Conservation (phyloP, 1,139 yeast genomes). For the Magnusiomyces paraingens region DNA sequence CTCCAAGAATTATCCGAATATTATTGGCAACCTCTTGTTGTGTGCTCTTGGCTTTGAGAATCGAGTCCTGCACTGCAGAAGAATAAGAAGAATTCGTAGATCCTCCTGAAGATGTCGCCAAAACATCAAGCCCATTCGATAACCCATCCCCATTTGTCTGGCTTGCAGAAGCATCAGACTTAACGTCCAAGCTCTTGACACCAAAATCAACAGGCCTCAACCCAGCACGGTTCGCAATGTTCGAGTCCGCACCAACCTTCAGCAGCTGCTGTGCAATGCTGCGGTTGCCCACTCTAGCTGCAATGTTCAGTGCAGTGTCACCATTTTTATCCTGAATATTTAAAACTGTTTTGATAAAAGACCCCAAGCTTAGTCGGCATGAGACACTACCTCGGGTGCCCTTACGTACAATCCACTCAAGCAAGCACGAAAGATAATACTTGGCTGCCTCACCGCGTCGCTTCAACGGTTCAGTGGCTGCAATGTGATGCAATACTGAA, state of each 20-base stretch:
- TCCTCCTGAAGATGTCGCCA: not conserved
- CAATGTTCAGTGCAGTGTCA: slow-evolving; percentile 78
- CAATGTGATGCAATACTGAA: slow-evolving; percentile 89
- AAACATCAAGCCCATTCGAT: not conserved
- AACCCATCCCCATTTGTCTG: not conserved
- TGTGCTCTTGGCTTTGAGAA: slow-evolving; percentile 30
- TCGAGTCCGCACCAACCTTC: slow-evolving; percentile 81
- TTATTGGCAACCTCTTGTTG: slow-evolving; percentile 31
- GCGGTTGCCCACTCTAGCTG: slow-evolving; percentile 79
- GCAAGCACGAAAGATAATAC: slow-evolving; percentile 67
- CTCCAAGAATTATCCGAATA: slow-evolving; percentile 30
- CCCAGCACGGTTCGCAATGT: slow-evolving; percentile 74
- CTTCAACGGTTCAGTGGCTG: slow-evolving; percentile 65
- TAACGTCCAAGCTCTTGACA: slow-evolving; percentile 27
- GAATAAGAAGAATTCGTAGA: not conserved
- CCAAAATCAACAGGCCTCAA: slow-evolving; percentile 85
- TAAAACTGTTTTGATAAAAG: slow-evolving; percentile 58
- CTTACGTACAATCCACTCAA: slow-evolving; percentile 65
- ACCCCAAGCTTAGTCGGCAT: slow-evolving; percentile 47
- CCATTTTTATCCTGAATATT: slow-evolving; percentile 80
- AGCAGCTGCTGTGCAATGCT: slow-evolving; percentile 74
- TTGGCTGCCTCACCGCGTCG: slow-evolving; percentile 64
- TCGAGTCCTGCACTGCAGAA: slow-evolving; percentile 1
- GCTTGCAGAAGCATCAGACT: not conserved
- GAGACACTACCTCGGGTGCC: slow-evolving; percentile 38